Conservation (phyloP, 176 grass and related monocot genomes). For the Puya raimondii region DNA sequence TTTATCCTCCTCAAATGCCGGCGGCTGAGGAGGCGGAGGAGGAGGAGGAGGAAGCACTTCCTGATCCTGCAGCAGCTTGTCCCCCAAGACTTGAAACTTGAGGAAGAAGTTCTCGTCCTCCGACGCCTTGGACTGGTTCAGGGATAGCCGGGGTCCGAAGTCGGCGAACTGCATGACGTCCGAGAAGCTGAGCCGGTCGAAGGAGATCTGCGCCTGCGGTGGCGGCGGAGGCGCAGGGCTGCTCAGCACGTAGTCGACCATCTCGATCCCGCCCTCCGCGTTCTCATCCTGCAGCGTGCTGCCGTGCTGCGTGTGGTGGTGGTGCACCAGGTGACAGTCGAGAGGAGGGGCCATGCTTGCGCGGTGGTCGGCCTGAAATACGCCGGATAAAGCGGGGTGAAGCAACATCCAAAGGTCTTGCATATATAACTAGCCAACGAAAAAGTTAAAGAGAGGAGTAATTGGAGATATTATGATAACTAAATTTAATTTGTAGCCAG, state of each 20-base stretch:
- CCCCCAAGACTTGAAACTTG: slow-evolving; percentile 24
- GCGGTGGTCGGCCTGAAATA: slow-evolving; percentile 13
- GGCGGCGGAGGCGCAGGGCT: slow-evolving; percentile 23
- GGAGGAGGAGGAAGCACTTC: slow-evolving; percentile 3
- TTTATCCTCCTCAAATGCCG: slow-evolving; percentile 24
- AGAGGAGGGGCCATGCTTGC: slow-evolving; percentile 28
- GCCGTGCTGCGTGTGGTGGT: not conserved
- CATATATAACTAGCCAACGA: not conserved
- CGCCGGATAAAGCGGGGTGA: not conserved
- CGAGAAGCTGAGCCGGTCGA: slow-evolving; percentile 75
- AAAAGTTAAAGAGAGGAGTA: slow-evolving; percentile 1
- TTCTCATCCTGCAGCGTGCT: slow-evolving; percentile 16
- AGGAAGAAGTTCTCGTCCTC: slow-evolving; percentile 39
- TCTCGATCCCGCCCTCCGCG: slow-evolving; percentile 31
- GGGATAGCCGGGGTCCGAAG: slow-evolving; percentile 76
- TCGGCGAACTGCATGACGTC: slow-evolving; percentile 91
- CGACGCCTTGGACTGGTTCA: slow-evolving; percentile 45
- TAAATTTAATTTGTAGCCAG: slow-evolving; percentile 4
- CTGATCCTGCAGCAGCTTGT: slow-evolving; percentile 10
- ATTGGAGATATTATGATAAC: not conserved
- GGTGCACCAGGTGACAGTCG: slow-evolving; percentile 4
- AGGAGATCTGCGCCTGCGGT: slow-evolving; percentile 38
- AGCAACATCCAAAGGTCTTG: not conserved
- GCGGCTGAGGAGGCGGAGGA: not conserved
- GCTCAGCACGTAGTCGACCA: slow-evolving; percentile 90